Percentiles rank a stretch among this genome's conserved stretches.
phyloP scores from a whole-genome alignment of 78 protist genomes.

The Dictyostelium firmibasis region DNA sequence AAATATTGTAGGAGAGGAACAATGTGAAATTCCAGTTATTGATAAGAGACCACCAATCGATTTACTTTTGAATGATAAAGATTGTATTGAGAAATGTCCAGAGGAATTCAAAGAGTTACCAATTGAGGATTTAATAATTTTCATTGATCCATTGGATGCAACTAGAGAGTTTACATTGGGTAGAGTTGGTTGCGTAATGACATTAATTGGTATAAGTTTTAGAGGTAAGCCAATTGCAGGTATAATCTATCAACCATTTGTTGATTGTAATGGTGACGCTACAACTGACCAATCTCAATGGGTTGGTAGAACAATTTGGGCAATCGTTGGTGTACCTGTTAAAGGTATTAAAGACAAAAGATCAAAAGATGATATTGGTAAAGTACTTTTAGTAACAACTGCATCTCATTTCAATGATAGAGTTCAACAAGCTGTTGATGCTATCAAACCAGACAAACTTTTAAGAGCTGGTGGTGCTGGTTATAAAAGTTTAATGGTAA shows the following conservation, averaged over 20 bases:
- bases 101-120: not conserved
- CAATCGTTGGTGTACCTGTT: conserved; percentile 25
- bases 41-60: conserved; percentile 4
- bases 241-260: conserved; percentile 82
- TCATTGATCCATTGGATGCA: conserved; percentile 83
- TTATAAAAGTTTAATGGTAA: conserved; percentile 66
- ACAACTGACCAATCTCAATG: not conserved
- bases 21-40: conserved; percentile 14
- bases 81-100: not conserved
- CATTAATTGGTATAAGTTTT: conserved; percentile 63
- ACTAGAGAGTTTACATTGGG: conserved; percentile 78
- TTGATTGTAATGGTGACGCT: conserved; percentile 7
- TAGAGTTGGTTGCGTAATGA: conserved; percentile 70
- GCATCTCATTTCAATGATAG: conserved; percentile 33
- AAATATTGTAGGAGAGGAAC: conserved; percentile 77
- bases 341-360: conserved; percentile 25
- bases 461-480: conserved; percentile 84
- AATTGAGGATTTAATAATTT: conserved; percentile 34
- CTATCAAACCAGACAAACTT: conserved; percentile 45
- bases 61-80: not conserved
- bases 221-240: conserved; percentile 70
- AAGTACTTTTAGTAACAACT: conserved; percentile 30
- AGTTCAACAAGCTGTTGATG: conserved; percentile 23
- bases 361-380: conserved; percentile 45
- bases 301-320: conserved; percentile 52